These are phyloP conservation scores for Botrytis porri DNA, from an alignment of 2,329 filamentous ascomycete genomes.

Conservation along the genomic window DNA sequence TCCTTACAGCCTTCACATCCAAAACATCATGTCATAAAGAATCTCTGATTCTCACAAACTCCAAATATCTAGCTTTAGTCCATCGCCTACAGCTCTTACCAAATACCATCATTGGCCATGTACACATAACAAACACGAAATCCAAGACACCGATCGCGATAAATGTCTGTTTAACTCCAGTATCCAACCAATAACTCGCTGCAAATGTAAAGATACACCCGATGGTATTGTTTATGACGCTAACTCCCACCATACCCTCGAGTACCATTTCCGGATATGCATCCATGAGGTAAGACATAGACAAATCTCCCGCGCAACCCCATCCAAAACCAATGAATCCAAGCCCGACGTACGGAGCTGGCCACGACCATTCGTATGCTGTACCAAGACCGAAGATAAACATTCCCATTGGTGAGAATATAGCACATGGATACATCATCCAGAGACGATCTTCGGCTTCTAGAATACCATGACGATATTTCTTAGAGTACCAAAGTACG, in stretches of 20 bases:
- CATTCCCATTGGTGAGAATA: constrained; percentile 41
- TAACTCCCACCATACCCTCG: constrained; percentile 57
- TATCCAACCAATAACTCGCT: constrained; percentile 49
- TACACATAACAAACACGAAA: constrained; percentile 50
- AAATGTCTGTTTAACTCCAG: constrained; percentile 47
- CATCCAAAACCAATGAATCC: constrained; percentile 59
- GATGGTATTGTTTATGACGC: constrained; percentile 55
- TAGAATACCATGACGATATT: constrained; percentile 36
- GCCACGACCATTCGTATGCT: constrained; percentile 50
- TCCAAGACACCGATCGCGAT: constrained; percentile 51
- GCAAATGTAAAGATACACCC: constrained; percentile 54
- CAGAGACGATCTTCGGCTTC: constrained; percentile 43
- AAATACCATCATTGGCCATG: constrained; percentile 53
- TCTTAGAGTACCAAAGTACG: constrained; percentile 45
- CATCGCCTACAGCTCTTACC: constrained; percentile 49
- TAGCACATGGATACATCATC: constrained; percentile 37
- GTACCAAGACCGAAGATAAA: constrained; percentile 43
- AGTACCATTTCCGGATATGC: constrained; percentile 56
- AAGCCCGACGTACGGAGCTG: constrained; percentile 52
- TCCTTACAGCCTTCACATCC: not conserved
- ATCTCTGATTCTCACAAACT: constrained; percentile 49
- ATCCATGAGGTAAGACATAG: constrained; percentile 54
- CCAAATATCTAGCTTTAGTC: constrained; percentile 47
- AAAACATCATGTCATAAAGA: constrained; percentile 22
- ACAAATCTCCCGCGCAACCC: constrained; percentile 55